Percentiles rank a stretch among this genome's conserved stretches.
Evolutionary conservation across 768 basidiomycete genomes (phyloP).

Genomic region (Naganishia kalamii): DNA sequence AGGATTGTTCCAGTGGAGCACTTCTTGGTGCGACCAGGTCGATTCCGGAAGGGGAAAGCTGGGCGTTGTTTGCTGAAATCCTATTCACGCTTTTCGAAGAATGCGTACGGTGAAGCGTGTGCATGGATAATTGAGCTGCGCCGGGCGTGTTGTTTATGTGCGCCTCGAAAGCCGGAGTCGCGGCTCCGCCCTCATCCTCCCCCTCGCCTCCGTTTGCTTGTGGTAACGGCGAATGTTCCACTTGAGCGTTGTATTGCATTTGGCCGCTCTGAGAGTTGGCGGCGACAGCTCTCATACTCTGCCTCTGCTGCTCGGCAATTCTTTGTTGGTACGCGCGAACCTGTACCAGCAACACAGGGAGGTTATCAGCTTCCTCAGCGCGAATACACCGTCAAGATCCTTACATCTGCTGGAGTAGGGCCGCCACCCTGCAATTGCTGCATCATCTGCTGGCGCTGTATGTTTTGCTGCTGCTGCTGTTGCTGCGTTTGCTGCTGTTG

Average conservation of each 20-base stretch:
- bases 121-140: not conserved
- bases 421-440: slow-evolving; percentile 5
- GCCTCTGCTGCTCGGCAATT: slow-evolving; percentile 8
- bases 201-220: slow-evolving; percentile 6
- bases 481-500: slow-evolving; percentile 17
- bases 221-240: not conserved
- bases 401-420: not conserved
- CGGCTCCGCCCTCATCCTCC: not conserved
- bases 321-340: slow-evolving; percentile 10
- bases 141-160: not conserved
- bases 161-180: slow-evolving; percentile 6
- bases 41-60: not conserved
- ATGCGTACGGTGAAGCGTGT: slow-evolving; percentile 1
- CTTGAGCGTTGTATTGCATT: not conserved
- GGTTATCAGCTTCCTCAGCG: not conserved
- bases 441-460: slow-evolving; percentile 8
- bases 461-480: slow-evolving; percentile 10
- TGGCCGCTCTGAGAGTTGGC: not conserved
- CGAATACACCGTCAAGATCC: not conserved
- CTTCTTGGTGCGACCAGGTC: not conserved
- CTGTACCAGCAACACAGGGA: not conserved
- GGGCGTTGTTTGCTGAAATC: not conserved
- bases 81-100: not conserved
- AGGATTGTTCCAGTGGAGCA: not conserved
- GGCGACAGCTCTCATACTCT: slow-evolving; percentile 8